Conservation (phyloP, 1,284 basidiomycete species). For the Fomitopsis betulina region DNA sequence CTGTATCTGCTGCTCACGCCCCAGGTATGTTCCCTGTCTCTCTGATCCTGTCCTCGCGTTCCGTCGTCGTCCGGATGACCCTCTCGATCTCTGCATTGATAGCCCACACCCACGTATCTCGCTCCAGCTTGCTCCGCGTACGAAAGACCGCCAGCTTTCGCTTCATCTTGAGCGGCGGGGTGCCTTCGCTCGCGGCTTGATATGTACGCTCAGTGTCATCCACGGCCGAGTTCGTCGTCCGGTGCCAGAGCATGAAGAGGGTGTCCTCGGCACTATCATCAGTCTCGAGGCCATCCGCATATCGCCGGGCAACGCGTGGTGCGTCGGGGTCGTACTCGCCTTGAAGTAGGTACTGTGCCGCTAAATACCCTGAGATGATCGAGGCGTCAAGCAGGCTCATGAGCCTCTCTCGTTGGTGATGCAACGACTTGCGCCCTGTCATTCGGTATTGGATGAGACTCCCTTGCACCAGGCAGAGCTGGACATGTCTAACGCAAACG, state of each 20-base stretch:
- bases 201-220: constrained; percentile 2
- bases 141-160: constrained; percentile 64
- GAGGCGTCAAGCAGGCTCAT: constrained; percentile 73
- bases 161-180: constrained; percentile 58
- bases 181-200: constrained; percentile 1
- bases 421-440: constrained; percentile 42
- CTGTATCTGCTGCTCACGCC: neutral
- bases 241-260: constrained; percentile 70
- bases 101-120: constrained; percentile 87
- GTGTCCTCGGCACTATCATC: constrained; percentile 75
- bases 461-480: constrained; percentile 62
- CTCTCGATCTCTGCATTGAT: constrained; percentile 82
- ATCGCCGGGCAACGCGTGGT: constrained; percentile 55
- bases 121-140: constrained; percentile 74
- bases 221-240: constrained; percentile 23
- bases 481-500: constrained; percentile 47
- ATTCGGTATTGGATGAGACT: constrained; percentile 63
- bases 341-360: constrained; percentile 56
- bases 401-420: constrained; percentile 42
- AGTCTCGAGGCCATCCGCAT: constrained; percentile 75
- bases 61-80: constrained; percentile 50
- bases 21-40: constrained; percentile 40
- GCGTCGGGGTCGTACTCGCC: constrained; percentile 56
- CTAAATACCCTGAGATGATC: constrained; percentile 72
- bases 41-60: constrained; percentile 55